Percentiles rank a stretch among this genome's conserved stretches.
These are phyloP conservation scores for Bipolaris zeicola DNA, from an alignment of 2,329 filamentous ascomycete genomes.

Conservation along the genomic window DNA sequence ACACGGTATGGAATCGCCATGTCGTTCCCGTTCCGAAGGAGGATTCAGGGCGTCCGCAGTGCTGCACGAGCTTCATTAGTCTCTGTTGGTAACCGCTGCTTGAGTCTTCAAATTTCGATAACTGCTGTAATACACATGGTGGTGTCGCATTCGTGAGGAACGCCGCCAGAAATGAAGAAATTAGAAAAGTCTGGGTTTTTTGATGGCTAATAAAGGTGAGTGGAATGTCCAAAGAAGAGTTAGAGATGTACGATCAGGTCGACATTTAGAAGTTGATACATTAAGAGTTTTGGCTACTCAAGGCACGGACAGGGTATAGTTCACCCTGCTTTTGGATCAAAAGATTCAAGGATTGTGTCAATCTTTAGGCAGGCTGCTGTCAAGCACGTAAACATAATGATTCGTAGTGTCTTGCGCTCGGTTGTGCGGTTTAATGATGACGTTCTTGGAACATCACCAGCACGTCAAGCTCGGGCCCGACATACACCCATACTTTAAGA, in stretches of 20 bases:
- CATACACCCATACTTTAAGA: background rate
- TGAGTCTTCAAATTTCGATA: background rate
- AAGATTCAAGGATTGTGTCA: background rate
- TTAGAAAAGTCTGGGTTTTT: too few relatives aligned
- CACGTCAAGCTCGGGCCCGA: conserved; percentile 2
- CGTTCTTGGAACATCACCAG: conserved; percentile 8
- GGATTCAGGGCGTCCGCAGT: background rate
- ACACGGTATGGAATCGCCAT: background rate
- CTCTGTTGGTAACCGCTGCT: background rate
- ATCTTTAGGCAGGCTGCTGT: background rate
- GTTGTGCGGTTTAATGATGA: conserved; percentile 7
- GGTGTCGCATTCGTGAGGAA: too few relatives aligned
- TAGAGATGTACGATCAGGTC: too few relatives aligned
- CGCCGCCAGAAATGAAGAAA: too few relatives aligned
- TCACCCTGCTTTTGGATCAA: background rate
- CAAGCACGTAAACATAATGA: background rate
- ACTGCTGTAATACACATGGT: too few relatives aligned
- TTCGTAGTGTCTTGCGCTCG: background rate
- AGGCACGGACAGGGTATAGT: too few relatives aligned
- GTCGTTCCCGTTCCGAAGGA: background rate
- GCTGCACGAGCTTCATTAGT: background rate
- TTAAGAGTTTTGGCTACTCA: too few relatives aligned
- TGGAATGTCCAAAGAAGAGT: too few relatives aligned
- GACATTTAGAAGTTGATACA: too few relatives aligned
- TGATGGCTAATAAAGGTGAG: too few relatives aligned